These are phyloP conservation scores for Candida pseudoviswanathii DNA, from an alignment of 1,139 yeast species.

Conservation along the genomic window DNA sequence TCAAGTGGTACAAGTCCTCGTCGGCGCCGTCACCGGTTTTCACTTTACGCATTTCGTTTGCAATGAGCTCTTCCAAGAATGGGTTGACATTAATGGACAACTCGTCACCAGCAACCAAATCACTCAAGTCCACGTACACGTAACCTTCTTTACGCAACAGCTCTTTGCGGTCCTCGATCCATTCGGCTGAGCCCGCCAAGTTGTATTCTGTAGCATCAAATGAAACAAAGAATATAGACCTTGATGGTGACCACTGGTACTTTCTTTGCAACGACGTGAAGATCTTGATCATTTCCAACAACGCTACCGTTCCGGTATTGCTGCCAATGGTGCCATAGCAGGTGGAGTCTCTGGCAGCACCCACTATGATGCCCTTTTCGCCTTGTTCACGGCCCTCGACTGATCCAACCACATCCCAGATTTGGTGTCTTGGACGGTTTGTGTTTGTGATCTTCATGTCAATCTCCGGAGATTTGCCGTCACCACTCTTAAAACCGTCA, in stretches of 20 bases:
- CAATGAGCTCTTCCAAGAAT: constrained; percentile 49
- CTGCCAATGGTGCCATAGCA: constrained; percentile 77
- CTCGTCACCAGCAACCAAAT: constrained; percentile 64
- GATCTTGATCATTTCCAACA: constrained; percentile 71
- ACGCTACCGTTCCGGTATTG: constrained; percentile 72
- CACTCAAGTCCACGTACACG: constrained; percentile 77
- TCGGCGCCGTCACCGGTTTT: constrained; percentile 16
- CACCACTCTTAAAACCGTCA: constrained; percentile 36
- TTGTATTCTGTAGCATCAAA: constrained; percentile 87
- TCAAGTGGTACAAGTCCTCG: constrained; percentile 26
- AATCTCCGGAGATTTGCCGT: constrained; percentile 26
- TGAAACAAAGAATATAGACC: constrained; percentile 81
- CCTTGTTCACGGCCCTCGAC: constrained; percentile 81
- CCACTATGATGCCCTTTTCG: constrained; percentile 74
- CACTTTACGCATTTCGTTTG: constrained; percentile 43
- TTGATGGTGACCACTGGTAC: constrained; percentile 79
- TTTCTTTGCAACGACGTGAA: constrained; percentile 68
- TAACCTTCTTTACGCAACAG: constrained; percentile 62
- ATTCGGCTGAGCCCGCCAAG: constrained; percentile 81
- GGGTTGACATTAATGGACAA: constrained; percentile 71
- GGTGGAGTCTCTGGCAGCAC: constrained; percentile 80
- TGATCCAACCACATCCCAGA: constrained; percentile 80
- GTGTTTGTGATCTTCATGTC: constrained; percentile 48
- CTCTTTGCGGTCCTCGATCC: constrained; percentile 62
- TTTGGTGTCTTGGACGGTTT: constrained; percentile 61